These are phyloP conservation scores for Xylariaceae sp. DNA, from an alignment of 2,329 filamentous ascomycete genomes.

Conservation along the genomic window DNA sequence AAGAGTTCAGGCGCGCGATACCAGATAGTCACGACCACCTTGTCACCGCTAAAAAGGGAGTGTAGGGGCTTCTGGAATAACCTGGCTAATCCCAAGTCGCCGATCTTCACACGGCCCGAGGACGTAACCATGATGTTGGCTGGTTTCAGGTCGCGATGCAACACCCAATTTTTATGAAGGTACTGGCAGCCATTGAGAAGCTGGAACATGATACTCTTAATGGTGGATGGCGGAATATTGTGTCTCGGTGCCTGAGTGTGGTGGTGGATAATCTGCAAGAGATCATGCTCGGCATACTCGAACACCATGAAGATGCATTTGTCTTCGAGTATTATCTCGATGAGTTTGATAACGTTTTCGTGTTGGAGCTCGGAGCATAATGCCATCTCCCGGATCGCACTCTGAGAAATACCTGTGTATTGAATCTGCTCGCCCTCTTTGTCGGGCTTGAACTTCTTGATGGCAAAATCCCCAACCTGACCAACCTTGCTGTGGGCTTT, in stretches of 20 bases:
- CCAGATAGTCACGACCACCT: conserved; percentile 99
- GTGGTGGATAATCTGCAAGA: conserved; percentile 97
- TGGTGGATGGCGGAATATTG: conserved; percentile 80
- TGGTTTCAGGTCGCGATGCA: conserved; percentile 94
- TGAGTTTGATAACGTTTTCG: conserved; percentile 81
- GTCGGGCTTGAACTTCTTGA: conserved; percentile 99
- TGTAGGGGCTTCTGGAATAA: conserved; percentile 93
- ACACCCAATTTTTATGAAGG: conserved; percentile 92
- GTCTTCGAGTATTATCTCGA: conserved; percentile 95
- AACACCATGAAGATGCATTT: conserved; percentile 99
- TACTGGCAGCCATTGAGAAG: conserved; percentile 93
- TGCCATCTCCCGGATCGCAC: conserved; percentile 95
- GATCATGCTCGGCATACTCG: conserved; percentile 95
- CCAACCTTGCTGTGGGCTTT: conserved; percentile 79
- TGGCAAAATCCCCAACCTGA: conserved; percentile 81
- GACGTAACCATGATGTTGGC: conserved; percentile 99
- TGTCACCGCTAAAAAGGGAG: conserved; percentile 88
- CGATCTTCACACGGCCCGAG: conserved; percentile 84
- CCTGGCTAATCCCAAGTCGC: conserved; percentile 86
- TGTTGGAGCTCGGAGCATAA: conserved; percentile 89
- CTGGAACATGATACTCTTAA: conserved; percentile 94
- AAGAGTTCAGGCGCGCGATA: conserved; percentile 94
- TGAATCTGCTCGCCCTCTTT: conserved; percentile 94
- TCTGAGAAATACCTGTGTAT: conserved; percentile 97
- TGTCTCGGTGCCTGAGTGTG: conserved; percentile 86